phyloP scores from a whole-genome alignment of 768 basidiomycete genomes.

The Harrya chromipes region DNA sequence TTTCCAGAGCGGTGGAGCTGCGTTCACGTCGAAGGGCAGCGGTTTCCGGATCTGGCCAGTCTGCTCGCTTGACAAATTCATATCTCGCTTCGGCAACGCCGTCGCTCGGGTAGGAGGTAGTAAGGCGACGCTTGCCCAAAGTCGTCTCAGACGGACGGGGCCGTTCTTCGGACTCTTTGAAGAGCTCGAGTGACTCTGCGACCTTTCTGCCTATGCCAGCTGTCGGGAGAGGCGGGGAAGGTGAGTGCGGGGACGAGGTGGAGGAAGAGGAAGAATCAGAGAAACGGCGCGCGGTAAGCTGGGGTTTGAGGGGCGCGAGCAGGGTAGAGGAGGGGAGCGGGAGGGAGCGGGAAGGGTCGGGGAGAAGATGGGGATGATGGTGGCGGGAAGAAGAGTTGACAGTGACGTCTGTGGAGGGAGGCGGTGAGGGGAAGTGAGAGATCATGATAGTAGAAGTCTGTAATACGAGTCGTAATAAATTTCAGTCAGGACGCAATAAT shows the following conservation, averaged over 20 bases:
- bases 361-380: constrained; percentile 24
- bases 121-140: constrained; percentile 30
- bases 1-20: constrained; percentile 59
- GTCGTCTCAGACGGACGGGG: constrained; percentile 8
- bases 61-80: constrained; percentile 80
- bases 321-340: constrained; percentile 29
- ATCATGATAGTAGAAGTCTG: too few species aligned
- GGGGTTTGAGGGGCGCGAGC: constrained; percentile 28
- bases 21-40: constrained; percentile 67
- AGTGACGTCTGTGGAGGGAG: not conserved
- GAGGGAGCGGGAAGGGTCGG: constrained; percentile 33
- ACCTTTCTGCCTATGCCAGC: constrained; percentile 75
- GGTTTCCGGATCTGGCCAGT: constrained; percentile 80
- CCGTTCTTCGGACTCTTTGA: constrained; percentile 64
- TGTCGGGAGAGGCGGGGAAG: constrained; percentile 2
- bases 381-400: not conserved
- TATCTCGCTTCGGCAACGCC: constrained; percentile 67
- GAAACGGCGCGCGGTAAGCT: constrained; percentile 34
- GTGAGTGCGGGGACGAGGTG: constrained; percentile 2
- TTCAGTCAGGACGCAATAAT: not conserved
- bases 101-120: constrained; percentile 39
- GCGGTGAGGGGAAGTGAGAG: not conserved
- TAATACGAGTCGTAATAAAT: too few species aligned
- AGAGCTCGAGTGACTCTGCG: constrained; percentile 75
- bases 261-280: constrained; percentile 27